Evolutionary conservation across 306 rosid genomes (phyloP).

Genomic region (Sicyos edulis): DNA sequence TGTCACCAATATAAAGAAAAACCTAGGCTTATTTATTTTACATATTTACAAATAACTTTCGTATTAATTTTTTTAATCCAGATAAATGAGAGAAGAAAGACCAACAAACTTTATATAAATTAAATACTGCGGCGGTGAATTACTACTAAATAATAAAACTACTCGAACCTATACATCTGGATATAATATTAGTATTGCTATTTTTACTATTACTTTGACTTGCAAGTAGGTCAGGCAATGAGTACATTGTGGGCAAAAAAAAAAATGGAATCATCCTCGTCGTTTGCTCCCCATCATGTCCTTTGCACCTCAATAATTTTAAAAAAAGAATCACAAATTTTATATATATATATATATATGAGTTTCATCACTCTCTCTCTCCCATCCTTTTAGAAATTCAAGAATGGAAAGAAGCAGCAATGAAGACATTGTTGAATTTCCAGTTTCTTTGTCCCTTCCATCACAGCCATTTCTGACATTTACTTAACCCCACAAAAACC

Average conservation of each 20-base stretch:
- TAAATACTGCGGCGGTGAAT: no score
- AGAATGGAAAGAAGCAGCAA: neutral
- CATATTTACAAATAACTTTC: no score
- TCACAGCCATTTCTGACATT: neutral
- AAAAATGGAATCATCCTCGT: neutral
- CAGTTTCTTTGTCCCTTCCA: constrained; percentile 12
- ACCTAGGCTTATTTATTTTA: no score
- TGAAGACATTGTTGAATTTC: neutral
- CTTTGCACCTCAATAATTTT: neutral
- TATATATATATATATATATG: neutral
- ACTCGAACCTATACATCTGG: no score
- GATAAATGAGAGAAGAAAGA: no score
- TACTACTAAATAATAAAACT: no score
- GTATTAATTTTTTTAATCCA: no score
- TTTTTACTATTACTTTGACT: no score
- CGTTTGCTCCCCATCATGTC: neutral
- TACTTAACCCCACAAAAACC: neutral
- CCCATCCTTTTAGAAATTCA: neutral
- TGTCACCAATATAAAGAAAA: no score
- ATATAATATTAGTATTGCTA: no score
- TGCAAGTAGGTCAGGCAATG: neutral
- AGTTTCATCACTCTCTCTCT: neutral
- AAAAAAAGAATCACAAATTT: neutral
- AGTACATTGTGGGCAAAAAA: neutral
- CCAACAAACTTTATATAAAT: no score